Evolutionary conservation across 768 basidiomycete genomes (phyloP), one percentile per base, ranked within the genome.

Genomic region (Exidia glandulosa): DNA sequence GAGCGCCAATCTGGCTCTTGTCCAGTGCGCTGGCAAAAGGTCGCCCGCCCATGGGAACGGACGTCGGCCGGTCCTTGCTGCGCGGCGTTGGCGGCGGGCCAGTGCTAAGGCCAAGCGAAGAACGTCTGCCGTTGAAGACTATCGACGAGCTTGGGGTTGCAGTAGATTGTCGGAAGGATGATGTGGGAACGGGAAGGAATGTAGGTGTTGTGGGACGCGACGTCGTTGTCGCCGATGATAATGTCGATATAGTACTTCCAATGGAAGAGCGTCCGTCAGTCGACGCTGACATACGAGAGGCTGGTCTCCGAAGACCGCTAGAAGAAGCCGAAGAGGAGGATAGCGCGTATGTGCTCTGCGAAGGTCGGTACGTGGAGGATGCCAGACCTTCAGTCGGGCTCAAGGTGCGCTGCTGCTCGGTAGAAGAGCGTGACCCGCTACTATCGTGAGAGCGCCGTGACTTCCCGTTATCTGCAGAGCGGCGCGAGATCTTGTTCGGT

Each of bases 131-230:
- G n/a, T n/a, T n/a, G n/a, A n/a, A 45, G 41, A 23, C 16, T 19
- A 14, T 27, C 50, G 25, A 27, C 50, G 50, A 54, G 19, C 50
- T 27, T 29, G 50, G 50, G 12, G 30, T 29, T 27, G 50, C 50
- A 19, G 50, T 54, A 2, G 50, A 29, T 5, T 4, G 14, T 13
- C 50, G 50, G 27, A 54, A 29, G 9, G 30, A 54, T 12, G 50
- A 29, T 25, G 50, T 27, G 14, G 50, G 50, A 10, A 54, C 25
- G 14, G 50, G 50, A 54, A 90, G 75, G 65, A 86, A 85, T 19
- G 87, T 88, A 9, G 88, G 88, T 27, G 88, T 88, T 25, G 84
- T 70, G 9, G 88, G 88, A 2, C 88, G 82, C 37, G 87, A 87
- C 3, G 78, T 84, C 23, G 79, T 71, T 31, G 78, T 81, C 36